These are phyloP conservation scores for Pestalotiopsis sp. DNA, from an alignment of 2,329 filamentous ascomycete species.

Conservation along the genomic window DNA sequence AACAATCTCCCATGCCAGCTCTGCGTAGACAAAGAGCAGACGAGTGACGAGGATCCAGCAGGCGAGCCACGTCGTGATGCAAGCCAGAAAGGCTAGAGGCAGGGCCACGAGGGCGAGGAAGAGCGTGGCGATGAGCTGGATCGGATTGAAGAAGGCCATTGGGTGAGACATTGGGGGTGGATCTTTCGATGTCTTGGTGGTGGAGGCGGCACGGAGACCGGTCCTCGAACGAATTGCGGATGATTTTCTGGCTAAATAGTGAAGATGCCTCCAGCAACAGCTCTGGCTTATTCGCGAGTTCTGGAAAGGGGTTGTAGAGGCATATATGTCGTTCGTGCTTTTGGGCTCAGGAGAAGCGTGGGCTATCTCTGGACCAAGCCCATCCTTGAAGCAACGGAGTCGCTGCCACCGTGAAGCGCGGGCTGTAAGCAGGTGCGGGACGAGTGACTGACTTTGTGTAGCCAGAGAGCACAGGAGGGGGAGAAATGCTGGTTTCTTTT, in stretches of 20 bases:
- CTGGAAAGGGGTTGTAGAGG: background rate
- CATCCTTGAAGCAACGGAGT: background rate
- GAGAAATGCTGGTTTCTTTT: background rate
- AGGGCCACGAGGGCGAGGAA: constrained; percentile 64
- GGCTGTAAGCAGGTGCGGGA: background rate
- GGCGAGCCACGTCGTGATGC: constrained; percentile 64
- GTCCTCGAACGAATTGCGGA: background rate
- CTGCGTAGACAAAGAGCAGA: constrained; percentile 64
- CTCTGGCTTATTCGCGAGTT: background rate
- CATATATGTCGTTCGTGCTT: background rate
- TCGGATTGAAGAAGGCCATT: constrained; percentile 58
- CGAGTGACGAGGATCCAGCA: constrained; percentile 64
- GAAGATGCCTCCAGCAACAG: background rate
- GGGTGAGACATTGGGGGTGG: constrained; percentile 13
- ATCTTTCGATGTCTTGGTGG: background rate
- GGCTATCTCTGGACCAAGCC: background rate
- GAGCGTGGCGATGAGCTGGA: constrained; percentile 61
- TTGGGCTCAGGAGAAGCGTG: background rate
- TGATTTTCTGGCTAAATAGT: background rate
- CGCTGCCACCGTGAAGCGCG: background rate
- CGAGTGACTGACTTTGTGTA: background rate
- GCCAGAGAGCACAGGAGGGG: background rate
- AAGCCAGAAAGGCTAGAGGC: constrained; percentile 65
- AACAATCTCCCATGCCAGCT: constrained; percentile 61
- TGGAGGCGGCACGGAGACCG: background rate